A percentile compares a stretch with the other conserved stretches of the same genome.
Evolutionary conservation across 495 filamentous ascomycete genomes (phyloP).

Genomic region (Aspergillus biplanus): DNA sequence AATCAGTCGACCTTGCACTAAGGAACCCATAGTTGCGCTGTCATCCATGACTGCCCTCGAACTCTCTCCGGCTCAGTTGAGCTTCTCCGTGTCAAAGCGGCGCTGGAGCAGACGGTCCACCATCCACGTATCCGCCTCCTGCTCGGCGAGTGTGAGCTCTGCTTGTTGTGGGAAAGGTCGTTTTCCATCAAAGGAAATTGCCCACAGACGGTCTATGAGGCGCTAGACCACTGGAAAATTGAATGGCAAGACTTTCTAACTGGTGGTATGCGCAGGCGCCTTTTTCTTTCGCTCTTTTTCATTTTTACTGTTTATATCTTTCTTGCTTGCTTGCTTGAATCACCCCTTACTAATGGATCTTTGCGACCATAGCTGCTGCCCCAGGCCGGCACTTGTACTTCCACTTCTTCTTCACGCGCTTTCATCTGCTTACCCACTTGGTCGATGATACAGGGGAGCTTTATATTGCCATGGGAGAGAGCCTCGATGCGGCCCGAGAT

Average conservation of each 20-base stretch:
- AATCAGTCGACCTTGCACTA: background rate
- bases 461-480: background rate
- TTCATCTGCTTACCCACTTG: background rate
- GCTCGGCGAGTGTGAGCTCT: conserved; percentile 1
- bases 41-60: background rate
- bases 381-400: conserved; percentile 1
- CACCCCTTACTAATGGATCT: background rate
- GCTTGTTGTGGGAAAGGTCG: conserved; percentile 2
- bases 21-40: background rate
- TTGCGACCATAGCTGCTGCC: background rate
- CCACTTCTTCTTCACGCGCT: background rate
- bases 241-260: background rate
- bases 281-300: background rate
- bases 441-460: background rate
- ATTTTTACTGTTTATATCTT: background rate
- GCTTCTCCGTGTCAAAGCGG: conserved; percentile 1
- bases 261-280: background rate
- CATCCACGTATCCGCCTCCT: background rate
- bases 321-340: background rate
- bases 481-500: background rate
- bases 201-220: background rate
- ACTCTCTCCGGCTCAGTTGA: background rate
- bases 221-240: background rate
- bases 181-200: background rate
- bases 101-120: background rate